Conservation (phyloP, 257 asterid species). For the Handroanthus guayacan region DNA sequence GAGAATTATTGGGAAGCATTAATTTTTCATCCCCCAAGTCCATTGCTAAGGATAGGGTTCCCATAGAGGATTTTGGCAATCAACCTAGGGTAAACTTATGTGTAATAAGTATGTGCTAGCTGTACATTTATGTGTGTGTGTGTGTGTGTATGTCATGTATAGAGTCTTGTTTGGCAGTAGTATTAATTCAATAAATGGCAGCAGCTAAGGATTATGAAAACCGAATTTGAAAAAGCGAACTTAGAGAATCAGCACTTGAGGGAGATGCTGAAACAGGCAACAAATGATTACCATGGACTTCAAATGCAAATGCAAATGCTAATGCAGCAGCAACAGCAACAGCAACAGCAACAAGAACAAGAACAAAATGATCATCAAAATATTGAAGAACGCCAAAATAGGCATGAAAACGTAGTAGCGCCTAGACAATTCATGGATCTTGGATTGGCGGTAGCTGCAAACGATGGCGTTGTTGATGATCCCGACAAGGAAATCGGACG, state of each 20-base stretch:
- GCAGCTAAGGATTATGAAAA: constrained; percentile 61
- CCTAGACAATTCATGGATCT: constrained; percentile 76
- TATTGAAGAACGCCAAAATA: constrained; percentile 38
- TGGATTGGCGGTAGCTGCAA: constrained; percentile 44
- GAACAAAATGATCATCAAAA: constrained; percentile 7
- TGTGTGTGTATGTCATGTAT: background rate
- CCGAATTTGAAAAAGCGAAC: constrained; percentile 60
- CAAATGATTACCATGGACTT: constrained; percentile 54
- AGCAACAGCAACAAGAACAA: background rate
- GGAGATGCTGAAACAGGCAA: constrained; percentile 61
- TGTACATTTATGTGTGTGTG: constrained; percentile 23
- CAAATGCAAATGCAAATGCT: constrained; percentile 61
- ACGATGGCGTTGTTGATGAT: constrained; percentile 43
- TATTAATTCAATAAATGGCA: background rate
- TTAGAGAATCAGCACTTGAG: constrained; percentile 61
- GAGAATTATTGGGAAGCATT: too few relatives aligned
- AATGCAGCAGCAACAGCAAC: constrained; percentile 41
- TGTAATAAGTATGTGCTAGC: background rate
- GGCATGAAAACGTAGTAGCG: constrained; percentile 41
- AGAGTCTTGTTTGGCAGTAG: background rate
- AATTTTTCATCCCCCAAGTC: too few relatives aligned
- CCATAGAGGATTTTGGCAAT: too few relatives aligned
- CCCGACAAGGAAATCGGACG: constrained; percentile 33
- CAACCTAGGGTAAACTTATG: too few relatives aligned
- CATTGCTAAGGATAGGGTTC: too few relatives aligned